These are phyloP conservation scores for Heimioporus sp. DNA, from an alignment of 768 basidiomycete species.

Conservation along the genomic window DNA sequence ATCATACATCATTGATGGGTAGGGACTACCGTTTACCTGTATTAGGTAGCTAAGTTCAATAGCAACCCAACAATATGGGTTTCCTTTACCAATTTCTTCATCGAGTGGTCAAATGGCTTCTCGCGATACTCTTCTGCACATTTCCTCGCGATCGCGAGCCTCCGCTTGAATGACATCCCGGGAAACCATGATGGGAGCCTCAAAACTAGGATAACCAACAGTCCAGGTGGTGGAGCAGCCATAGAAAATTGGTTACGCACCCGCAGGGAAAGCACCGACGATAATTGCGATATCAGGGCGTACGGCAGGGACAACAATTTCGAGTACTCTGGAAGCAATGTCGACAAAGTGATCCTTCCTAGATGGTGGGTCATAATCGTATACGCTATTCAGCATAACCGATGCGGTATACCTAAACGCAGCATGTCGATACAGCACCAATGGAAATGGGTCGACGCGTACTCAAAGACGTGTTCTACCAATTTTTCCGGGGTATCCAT, in stretches of 20 bases:
- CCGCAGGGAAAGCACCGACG: constrained; percentile 13
- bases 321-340: background rate
- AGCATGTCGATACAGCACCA: background rate
- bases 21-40: background rate
- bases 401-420: no score
- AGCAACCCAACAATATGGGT: background rate
- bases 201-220: constrained; percentile 5
- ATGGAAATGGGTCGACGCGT: background rate
- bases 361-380: no score
- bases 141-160: constrained; percentile 2
- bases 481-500: background rate
- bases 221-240: background rate
- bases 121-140: constrained; percentile 10
- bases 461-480: background rate
- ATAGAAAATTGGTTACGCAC: background rate
- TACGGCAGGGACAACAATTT: background rate
- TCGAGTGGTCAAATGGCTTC: constrained; percentile 28
- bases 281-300: constrained; percentile 1
- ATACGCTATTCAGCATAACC: no score
- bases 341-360: no score
- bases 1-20: constrained; percentile 18
- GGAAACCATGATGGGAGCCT: constrained; percentile 19
- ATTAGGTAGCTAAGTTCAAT: background rate
- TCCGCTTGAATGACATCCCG: constrained; percentile 15
- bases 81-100: constrained; percentile 7